phyloP scores from a whole-genome alignment of 768 basidiomycete species.

The Tulasnella sp. region DNA sequence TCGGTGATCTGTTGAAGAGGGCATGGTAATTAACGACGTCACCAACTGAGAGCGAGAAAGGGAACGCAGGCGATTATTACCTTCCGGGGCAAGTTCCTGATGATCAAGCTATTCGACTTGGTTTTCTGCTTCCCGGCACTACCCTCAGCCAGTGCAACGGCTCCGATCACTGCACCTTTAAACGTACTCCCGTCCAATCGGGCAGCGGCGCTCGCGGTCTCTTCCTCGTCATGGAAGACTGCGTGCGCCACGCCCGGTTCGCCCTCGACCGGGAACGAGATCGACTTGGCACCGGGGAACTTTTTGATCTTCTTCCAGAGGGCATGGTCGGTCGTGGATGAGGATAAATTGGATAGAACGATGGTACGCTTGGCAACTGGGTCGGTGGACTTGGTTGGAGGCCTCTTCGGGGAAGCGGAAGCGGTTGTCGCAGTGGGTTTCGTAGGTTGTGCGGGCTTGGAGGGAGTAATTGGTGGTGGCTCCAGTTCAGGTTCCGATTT shows the following conservation, averaged over 20 bases:
- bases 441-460: constrained; percentile 3
- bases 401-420: background rate
- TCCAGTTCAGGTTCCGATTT: constrained; percentile 6
- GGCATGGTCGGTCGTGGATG: constrained; percentile 53
- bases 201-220: constrained; percentile 64
- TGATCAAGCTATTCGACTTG: constrained; percentile 69
- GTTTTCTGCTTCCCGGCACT: constrained; percentile 47
- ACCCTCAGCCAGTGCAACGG: constrained; percentile 79
- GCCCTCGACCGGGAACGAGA: constrained; percentile 60
- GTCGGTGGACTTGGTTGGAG: constrained; percentile 40
- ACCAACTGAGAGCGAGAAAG: background rate
- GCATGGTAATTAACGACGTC: background rate
- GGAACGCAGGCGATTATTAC: constrained; percentile 34
- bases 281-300: constrained; percentile 66
- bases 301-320: constrained; percentile 89
- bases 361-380: constrained; percentile 81
- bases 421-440: background rate
- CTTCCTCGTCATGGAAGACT: constrained; percentile 61
- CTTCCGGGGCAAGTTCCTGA: constrained; percentile 80
- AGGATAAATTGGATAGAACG: constrained; percentile 68
- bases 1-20: constrained; percentile 55
- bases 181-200: constrained; percentile 91
- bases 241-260: constrained; percentile 56
- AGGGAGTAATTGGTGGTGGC: constrained; percentile 13
- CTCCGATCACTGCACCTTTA: constrained; percentile 83